Conservation (phyloP, 2,329 filamentous ascomycete genomes). For the Sporothrix curviconia region DNA sequence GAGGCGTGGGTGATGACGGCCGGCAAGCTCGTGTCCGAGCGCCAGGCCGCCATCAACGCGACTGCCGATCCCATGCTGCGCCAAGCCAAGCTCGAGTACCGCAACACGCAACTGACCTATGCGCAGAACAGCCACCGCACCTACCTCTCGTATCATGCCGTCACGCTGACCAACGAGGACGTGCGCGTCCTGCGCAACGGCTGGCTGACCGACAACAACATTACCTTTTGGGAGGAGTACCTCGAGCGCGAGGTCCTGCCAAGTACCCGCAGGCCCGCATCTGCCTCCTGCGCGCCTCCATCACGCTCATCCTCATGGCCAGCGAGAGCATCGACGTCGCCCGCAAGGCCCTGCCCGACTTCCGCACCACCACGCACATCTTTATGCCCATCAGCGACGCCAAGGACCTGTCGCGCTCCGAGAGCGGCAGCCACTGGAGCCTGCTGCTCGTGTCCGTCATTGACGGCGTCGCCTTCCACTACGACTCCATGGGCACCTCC, state of each 20-base stretch:
- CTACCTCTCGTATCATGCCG: slow-evolving; percentile 11
- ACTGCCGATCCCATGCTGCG: no score
- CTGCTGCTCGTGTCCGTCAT: slow-evolving; percentile 81
- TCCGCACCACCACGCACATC: slow-evolving; percentile 73
- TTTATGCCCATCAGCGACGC: slow-evolving; percentile 95
- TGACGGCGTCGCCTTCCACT: slow-evolving; percentile 91
- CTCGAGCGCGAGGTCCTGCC: slow-evolving; percentile 81
- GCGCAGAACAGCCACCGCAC: background rate
- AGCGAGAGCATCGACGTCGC: slow-evolving; percentile 35
- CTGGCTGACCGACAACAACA: slow-evolving; percentile 98
- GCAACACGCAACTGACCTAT: no score
- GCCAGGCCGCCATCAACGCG: no score
- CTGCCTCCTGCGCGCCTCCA: slow-evolving; percentile 81
- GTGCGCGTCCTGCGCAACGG: slow-evolving; percentile 82
- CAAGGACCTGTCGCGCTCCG: slow-evolving; percentile 65
- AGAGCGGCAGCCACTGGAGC: slow-evolving; percentile 92
- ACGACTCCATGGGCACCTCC: slow-evolving; percentile 73
- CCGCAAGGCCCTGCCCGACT: slow-evolving; percentile 57
- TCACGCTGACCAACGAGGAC: slow-evolving; percentile 68
- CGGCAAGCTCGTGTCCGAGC: no score
- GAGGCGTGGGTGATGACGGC: no score
- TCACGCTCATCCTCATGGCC: slow-evolving; percentile 90
- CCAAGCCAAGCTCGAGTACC: no score
- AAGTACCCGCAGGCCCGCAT: slow-evolving; percentile 80
- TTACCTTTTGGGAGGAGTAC: slow-evolving; percentile 97